Percentiles rank a stretch among this genome's conserved stretches.
phyloP scores from a whole-genome alignment of 2,329 filamentous ascomycete genomes.

The Nigrospora sphaerica region DNA sequence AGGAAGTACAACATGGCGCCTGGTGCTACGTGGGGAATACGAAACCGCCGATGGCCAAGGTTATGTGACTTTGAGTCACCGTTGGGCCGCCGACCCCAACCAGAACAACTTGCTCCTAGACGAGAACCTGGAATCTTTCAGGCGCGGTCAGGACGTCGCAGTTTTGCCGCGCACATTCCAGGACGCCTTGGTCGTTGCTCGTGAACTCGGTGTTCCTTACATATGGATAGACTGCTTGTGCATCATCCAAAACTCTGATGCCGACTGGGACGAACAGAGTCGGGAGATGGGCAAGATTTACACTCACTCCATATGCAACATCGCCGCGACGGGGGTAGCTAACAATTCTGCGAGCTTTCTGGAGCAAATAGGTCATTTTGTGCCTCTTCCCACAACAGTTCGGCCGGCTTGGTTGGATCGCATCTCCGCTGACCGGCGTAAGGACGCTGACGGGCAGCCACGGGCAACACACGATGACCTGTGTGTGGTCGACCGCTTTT shows the following conservation, averaged over 20 bases:
- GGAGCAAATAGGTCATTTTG: background rate
- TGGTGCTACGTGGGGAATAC: background rate
- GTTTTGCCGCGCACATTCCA: background rate
- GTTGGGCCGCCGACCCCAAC: background rate
- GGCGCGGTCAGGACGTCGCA: background rate
- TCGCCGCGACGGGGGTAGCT: background rate
- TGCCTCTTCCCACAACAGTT: background rate
- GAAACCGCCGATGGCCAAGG: background rate
- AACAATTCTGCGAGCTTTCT: background rate
- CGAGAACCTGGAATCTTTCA: background rate
- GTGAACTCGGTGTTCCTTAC: conserved; percentile 1
- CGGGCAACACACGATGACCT: background rate
- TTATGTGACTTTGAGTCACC: conserved; percentile 3
- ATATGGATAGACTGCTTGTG: conserved; percentile 8
- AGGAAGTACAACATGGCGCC: background rate
- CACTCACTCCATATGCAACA: conserved; percentile 1
- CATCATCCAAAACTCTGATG: conserved; percentile 3
- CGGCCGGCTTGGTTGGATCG: background rate
- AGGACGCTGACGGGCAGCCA: background rate
- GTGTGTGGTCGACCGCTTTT: background rate
- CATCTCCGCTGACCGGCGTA: background rate
- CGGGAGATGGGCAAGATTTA: conserved; percentile 3
- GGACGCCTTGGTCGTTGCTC: conserved; percentile 1
- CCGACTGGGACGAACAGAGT: conserved; percentile 3
- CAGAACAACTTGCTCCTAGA: background rate